Evolutionary conservation across 2,329 filamentous ascomycete genomes (phyloP).

Genomic region (Neofusicoccum kwambonambiense): DNA sequence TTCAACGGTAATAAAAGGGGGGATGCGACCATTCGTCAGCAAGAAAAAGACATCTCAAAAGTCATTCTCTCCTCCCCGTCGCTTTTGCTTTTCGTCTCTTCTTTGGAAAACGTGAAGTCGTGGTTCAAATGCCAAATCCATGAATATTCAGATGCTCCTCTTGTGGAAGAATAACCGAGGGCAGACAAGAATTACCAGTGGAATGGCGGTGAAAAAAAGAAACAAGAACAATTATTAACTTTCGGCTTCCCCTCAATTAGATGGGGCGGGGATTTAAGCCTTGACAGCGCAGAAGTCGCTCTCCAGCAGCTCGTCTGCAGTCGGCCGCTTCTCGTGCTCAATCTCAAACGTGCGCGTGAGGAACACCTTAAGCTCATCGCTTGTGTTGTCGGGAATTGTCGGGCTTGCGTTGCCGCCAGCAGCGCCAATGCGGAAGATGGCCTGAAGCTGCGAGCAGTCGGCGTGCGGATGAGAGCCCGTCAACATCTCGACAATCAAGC

Average conservation of each 20-base stretch:
- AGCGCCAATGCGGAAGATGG: conserved; percentile 93
- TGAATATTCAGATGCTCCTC: conserved; percentile 1
- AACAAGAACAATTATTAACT: conserved; percentile 2
- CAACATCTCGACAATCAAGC: conserved; percentile 98
- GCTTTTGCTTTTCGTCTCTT: conserved; percentile 13
- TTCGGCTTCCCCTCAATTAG: not conserved
- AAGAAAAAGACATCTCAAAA: conserved; percentile 8
- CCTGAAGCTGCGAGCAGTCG: conserved; percentile 93
- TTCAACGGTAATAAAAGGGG: not conserved
- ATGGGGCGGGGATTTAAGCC: conserved; percentile 43
- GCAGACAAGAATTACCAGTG: not conserved
- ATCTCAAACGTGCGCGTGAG: conserved; percentile 89
- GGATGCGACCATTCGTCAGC: conserved; percentile 3
- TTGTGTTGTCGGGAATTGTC: conserved; percentile 82
- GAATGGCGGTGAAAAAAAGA: conserved; percentile 1
- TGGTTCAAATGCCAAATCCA: conserved; percentile 7
- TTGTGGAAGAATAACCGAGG: not conserved
- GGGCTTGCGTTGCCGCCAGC: conserved; percentile 76
- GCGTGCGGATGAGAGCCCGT: conserved; percentile 95
- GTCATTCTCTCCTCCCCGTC: not conserved
- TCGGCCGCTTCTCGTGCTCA: conserved; percentile 88
- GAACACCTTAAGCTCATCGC: conserved; percentile 80
- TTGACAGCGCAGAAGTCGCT: conserved; percentile 79
- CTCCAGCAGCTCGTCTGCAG: conserved; percentile 83
- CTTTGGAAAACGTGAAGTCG: conserved; percentile 11